phyloP scores from a whole-genome alignment of 352 stramenopile genomes.

The Pythium periplocum region DNA sequence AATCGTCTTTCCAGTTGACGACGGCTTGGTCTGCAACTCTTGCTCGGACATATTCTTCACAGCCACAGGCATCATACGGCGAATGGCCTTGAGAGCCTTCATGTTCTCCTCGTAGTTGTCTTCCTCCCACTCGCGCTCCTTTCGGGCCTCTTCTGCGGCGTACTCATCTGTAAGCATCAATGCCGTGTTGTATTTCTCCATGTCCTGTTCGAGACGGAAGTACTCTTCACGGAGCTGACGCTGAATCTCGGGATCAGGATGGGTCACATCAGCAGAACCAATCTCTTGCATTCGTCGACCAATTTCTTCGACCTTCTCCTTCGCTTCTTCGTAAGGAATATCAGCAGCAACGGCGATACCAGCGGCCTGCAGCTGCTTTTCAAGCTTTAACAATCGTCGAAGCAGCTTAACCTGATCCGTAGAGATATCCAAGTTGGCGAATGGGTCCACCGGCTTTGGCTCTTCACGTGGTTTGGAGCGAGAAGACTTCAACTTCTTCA shows the following conservation, averaged over 20 bases:
- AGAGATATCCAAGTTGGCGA: conserved; percentile 55
- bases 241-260: conserved; percentile 73
- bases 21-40: conserved; percentile 56
- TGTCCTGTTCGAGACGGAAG: conserved; percentile 90
- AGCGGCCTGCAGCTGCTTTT: conserved; percentile 78
- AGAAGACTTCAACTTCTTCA: conserved; percentile 74
- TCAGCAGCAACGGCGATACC: conserved; percentile 88
- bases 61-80: conserved; percentile 90
- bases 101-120: conserved; percentile 85
- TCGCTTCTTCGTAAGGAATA: conserved; percentile 91
- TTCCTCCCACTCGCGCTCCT: conserved; percentile 90
- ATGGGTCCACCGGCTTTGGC: conserved; percentile 46
- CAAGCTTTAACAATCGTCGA: conserved; percentile 74
- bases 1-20: conserved; percentile 76
- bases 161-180: conserved; percentile 92
- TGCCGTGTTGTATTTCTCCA: conserved; percentile 92
- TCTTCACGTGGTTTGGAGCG: conserved; percentile 52
- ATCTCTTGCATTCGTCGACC: conserved; percentile 91
- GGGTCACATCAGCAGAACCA: conserved; percentile 86
- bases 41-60: conserved; percentile 90
- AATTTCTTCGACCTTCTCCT: conserved; percentile 88
- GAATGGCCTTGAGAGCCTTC: conserved; percentile 84
- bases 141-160: conserved; percentile 83
- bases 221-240: conserved; percentile 90
- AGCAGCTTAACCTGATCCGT: conserved; percentile 73